Evolutionary conservation across 345 rosid genomes (phyloP).

Genomic region (Streptanthus diversifolius): DNA sequence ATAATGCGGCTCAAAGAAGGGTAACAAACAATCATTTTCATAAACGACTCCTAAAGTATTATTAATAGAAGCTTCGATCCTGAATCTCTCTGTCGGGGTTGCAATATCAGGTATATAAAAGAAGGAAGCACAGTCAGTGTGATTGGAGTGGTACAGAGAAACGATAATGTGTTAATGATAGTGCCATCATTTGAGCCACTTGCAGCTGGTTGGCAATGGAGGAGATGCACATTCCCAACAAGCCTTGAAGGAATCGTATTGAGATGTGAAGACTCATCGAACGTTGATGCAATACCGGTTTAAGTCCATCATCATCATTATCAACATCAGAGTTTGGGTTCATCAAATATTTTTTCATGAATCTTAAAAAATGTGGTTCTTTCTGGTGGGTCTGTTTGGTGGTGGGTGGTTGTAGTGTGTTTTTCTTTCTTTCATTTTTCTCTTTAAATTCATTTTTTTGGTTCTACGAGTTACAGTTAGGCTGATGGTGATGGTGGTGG

Average conservation of each 20-base stretch:
- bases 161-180: conserved; percentile 94
- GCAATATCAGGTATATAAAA: conserved; percentile 66
- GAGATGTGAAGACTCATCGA: conserved; percentile 93
- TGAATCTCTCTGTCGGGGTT: conserved; percentile 3
- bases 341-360: conserved; percentile 29
- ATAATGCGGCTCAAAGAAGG: conserved; percentile 92
- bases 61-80: neutral
- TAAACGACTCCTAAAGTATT: neutral
- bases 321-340: conserved; percentile 18
- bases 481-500: conserved; percentile 3
- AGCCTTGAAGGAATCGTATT: conserved; percentile 86
- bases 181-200: conserved; percentile 82
- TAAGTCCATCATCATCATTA: conserved; percentile 31
- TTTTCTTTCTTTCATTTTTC: neutral
- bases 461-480: conserved; percentile 14
- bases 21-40: conserved; percentile 39
- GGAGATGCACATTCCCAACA: conserved; percentile 73
- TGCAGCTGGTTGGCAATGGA: conserved; percentile 92
- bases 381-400: conserved; percentile 19
- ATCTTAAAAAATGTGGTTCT: conserved; percentile 14
- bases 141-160: conserved; percentile 94
- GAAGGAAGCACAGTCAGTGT: conserved; percentile 99
- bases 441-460: conserved; percentile 4
- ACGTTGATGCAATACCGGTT: conserved; percentile 91
- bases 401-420: conserved; percentile 27